phyloP scores from a whole-genome alignment of 768 basidiomycete genomes.

The Lentinula sp. region DNA sequence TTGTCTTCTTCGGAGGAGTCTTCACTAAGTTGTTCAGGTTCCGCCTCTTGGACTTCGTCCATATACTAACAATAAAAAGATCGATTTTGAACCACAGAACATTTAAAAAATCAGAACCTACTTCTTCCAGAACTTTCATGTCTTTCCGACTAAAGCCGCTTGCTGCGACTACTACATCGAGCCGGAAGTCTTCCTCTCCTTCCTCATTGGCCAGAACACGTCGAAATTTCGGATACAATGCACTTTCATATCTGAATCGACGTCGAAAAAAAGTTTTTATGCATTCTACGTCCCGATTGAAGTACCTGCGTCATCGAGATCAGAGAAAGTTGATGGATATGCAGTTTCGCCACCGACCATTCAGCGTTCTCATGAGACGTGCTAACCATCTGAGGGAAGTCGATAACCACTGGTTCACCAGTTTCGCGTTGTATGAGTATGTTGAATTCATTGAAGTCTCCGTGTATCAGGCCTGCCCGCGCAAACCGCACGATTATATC shows the following conservation, averaged over 20 bases:
- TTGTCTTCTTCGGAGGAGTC: background rate
- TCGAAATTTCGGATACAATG: constrained; percentile 81
- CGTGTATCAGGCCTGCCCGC: constrained; percentile 92
- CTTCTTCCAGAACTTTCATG: constrained; percentile 79
- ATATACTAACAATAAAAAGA: constrained; percentile 48
- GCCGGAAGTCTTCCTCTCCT: constrained; percentile 53
- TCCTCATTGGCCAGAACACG: constrained; percentile 44
- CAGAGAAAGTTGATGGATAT: constrained; percentile 7
- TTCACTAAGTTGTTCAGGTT: constrained; percentile 18
- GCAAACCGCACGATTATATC: constrained; percentile 94
- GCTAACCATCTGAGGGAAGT: constrained; percentile 99
- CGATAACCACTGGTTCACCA: constrained; percentile 84
- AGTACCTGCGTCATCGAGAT: constrained; percentile 64
- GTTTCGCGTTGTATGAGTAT: constrained; percentile 80
- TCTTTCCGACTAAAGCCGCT: constrained; percentile 89
- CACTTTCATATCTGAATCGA: constrained; percentile 89
- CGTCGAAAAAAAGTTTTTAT: constrained; percentile 89
- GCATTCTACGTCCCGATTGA: constrained; percentile 97
- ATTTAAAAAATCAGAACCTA: constrained; percentile 31
- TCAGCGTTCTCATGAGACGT: constrained; percentile 96
- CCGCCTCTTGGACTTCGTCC: constrained; percentile 30
- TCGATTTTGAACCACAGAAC: constrained; percentile 11
- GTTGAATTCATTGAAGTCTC: constrained; percentile 99
- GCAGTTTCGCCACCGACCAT: constrained; percentile 49
- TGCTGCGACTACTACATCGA: constrained; percentile 91